phyloP scores from a whole-genome alignment of 2,329 filamentous ascomycete species.

The Penicillium decumbens region DNA sequence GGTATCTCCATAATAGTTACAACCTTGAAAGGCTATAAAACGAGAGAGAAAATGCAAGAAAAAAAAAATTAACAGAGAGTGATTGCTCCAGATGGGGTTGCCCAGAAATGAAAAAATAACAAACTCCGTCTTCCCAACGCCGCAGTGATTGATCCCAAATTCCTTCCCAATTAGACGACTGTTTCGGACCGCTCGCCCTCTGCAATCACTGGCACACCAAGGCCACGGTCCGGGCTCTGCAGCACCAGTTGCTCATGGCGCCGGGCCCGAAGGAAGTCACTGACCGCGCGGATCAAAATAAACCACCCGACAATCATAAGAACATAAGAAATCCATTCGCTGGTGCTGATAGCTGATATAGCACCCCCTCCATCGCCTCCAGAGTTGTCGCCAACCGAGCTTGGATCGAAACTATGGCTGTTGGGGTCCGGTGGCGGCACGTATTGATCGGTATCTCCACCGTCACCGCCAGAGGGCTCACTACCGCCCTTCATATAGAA shows the following conservation, averaged over 20 bases:
- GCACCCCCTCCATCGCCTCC: slow-evolving; percentile 38
- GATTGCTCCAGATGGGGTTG: slow-evolving; percentile 17
- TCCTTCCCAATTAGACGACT: slow-evolving; percentile 55
- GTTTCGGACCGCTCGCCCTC: slow-evolving; percentile 75
- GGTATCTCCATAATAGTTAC: slow-evolving; percentile 26
- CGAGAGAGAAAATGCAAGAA: neutral
- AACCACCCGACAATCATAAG: slow-evolving; percentile 99
- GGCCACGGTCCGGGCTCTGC: slow-evolving; percentile 83
- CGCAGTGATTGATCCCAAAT: slow-evolving; percentile 9
- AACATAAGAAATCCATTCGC: slow-evolving; percentile 85
- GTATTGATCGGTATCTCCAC: slow-evolving; percentile 38
- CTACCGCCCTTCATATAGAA: slow-evolving; percentile 80
- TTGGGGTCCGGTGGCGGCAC: slow-evolving; percentile 80
- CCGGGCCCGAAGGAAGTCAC: slow-evolving; percentile 81
- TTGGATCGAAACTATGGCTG: slow-evolving; percentile 78
- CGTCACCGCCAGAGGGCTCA: slow-evolving; percentile 37
- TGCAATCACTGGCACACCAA: slow-evolving; percentile 80
- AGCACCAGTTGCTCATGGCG: slow-evolving; percentile 89
- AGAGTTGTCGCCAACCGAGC: slow-evolving; percentile 53
- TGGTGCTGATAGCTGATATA: slow-evolving; percentile 60
- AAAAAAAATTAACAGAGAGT: slow-evolving; percentile 9
- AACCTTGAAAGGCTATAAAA: slow-evolving; percentile 3
- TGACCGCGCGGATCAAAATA: slow-evolving; percentile 87
- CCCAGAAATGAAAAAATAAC: slow-evolving; percentile 12
- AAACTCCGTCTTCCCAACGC: slow-evolving; percentile 15